Conservation (phyloP, 371 early-diverging fungal species). For the Apophysomyces ossiformis region DNA sequence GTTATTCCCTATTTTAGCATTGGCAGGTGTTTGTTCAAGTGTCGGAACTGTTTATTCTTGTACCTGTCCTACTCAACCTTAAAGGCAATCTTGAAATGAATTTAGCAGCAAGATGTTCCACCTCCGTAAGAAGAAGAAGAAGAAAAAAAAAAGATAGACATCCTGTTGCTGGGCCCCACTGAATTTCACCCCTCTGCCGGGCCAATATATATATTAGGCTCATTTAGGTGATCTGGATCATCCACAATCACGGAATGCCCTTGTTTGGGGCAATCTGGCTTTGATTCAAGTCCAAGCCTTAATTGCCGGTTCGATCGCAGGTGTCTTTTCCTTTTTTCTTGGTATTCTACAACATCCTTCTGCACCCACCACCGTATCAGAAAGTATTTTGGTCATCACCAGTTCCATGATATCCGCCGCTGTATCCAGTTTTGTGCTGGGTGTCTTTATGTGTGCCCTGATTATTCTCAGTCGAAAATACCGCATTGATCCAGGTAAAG, state of each 20-base stretch:
- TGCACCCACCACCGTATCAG: conserved; percentile 45
- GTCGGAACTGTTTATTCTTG: conserved; percentile 80
- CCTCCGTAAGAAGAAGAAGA: conserved; percentile 62
- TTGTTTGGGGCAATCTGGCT: conserved; percentile 72
- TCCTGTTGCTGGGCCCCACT: background rate
- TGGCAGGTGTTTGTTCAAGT: conserved; percentile 71
- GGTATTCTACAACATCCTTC: conserved; percentile 64
- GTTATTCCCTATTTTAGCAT: conserved; percentile 37
- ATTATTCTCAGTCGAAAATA: conserved; percentile 69
- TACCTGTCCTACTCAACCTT: conserved; percentile 82
- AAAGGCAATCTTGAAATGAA: conserved; percentile 93
- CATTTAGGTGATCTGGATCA: conserved; percentile 70
- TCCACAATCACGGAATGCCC: conserved; percentile 46
- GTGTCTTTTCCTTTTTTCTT: conserved; percentile 66
- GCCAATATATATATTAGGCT: conserved; percentile 59
- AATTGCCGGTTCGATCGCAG: conserved; percentile 72
- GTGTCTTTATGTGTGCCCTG: conserved; percentile 73
- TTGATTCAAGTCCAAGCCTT: conserved; percentile 77
- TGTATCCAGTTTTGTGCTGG: conserved; percentile 74
- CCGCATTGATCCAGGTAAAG: conserved; percentile 80
- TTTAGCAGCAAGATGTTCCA: conserved; percentile 80
- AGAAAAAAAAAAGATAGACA: background rate
- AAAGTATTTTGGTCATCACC: conserved; percentile 70
- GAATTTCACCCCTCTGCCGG: conserved; percentile 1
- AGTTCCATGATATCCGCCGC: conserved; percentile 77